Conservation (phyloP, 352 stramenopile species). For the Blastocystis sp. region DNA sequence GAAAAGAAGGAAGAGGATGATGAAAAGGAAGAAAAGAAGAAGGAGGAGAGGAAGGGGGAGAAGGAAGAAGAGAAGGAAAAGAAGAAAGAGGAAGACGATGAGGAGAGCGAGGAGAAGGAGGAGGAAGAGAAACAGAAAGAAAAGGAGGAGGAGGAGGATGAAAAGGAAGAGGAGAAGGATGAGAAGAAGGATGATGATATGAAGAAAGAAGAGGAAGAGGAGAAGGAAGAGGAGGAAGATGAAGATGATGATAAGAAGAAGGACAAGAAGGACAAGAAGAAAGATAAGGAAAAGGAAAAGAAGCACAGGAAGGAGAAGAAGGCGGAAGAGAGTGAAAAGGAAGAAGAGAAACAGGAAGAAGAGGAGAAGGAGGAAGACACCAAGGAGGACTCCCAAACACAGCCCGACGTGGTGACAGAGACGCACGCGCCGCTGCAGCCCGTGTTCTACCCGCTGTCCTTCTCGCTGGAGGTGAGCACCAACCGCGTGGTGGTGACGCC, state of each 20-base stretch:
- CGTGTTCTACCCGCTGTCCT: neutral
- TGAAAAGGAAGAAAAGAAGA: slow-evolving; percentile 22
- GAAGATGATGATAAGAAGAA: no score
- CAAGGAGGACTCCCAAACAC: neutral
- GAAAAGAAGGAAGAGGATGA: slow-evolving; percentile 28
- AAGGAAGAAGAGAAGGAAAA: slow-evolving; percentile 36
- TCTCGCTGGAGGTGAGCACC: neutral
- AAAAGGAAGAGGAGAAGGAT: neutral
- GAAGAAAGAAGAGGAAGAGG: neutral
- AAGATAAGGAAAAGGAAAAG: neutral
- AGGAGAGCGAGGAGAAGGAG: neutral
- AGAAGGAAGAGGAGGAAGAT: no score
- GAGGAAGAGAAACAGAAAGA: slow-evolving; percentile 8
- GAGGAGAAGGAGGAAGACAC: neutral
- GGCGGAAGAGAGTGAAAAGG: neutral
- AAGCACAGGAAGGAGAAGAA: slow-evolving; percentile 33
- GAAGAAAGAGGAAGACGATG: slow-evolving; percentile 22
- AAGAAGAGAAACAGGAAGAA: neutral
- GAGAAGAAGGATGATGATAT: neutral
- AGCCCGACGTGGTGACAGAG: neutral
- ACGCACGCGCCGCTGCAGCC: neutral
- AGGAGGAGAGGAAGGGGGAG: slow-evolving; percentile 18
- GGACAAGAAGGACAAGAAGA: neutral
- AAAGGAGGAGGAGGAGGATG: slow-evolving; percentile 4
- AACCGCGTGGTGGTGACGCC: slow-evolving; percentile 25